Percentiles rank a stretch among this genome's conserved stretches.
phyloP scores from a whole-genome alignment of 179 eudicot species.

The Patellifolia procumbens region DNA sequence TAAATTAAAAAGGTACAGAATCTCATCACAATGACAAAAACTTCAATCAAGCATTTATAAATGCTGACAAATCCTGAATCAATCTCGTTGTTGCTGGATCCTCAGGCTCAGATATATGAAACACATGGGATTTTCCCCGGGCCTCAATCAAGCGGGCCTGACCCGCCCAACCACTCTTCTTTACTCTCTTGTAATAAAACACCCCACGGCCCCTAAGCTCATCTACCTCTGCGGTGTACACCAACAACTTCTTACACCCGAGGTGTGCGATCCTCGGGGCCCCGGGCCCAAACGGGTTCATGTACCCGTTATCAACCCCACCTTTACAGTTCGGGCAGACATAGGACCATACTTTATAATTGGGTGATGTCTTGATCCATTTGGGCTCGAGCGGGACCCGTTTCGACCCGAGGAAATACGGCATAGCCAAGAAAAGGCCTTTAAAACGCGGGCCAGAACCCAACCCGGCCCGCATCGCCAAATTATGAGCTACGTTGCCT shows the following conservation, averaged over 20 bases:
- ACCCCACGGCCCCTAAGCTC: constrained; percentile 26
- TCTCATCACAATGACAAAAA: neutral
- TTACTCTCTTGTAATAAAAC: constrained; percentile 27
- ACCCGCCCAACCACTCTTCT: constrained; percentile 33
- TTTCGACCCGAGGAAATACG: constrained; percentile 35
- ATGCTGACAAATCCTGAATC: constrained; percentile 1
- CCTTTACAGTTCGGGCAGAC: constrained; percentile 15
- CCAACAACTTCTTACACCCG: constrained; percentile 32
- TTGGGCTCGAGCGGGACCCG: constrained; percentile 31
- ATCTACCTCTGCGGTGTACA: constrained; percentile 35
- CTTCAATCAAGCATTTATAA: neutral
- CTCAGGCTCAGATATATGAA: constrained; percentile 26
- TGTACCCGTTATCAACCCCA: constrained; percentile 27
- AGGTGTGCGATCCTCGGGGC: constrained; percentile 17
- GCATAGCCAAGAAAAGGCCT: constrained; percentile 34
- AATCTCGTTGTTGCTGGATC: constrained; percentile 14
- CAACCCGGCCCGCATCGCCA: constrained; percentile 26
- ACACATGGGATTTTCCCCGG: constrained; percentile 26
- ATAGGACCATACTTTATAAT: constrained; percentile 30
- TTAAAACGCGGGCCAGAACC: neutral
- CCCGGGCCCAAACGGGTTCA: constrained; percentile 29
- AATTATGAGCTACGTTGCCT: constrained; percentile 41
- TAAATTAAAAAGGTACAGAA: no score
- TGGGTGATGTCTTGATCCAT: constrained; percentile 1
- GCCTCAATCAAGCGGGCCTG: constrained; percentile 23